A percentile compares a stretch with the other conserved stretches of the same genome.
phyloP scores from a whole-genome alignment of 2,329 filamentous ascomycete species.

The Aurifilum marmelostoma region DNA sequence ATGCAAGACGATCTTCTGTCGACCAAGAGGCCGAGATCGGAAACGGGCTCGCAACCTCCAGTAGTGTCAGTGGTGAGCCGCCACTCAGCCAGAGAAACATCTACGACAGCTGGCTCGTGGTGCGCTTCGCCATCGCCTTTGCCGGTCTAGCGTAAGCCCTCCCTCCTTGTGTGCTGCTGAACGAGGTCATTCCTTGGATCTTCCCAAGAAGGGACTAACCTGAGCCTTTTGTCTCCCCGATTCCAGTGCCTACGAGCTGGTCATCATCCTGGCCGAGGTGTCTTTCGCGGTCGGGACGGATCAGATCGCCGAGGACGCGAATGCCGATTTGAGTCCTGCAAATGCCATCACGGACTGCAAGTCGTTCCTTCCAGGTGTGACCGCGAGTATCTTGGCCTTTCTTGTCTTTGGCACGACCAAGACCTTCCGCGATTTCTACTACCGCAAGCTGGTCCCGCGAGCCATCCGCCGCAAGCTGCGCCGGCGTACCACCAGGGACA shows the following conservation, averaged over 20 bases:
- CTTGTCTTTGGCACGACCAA: conserved; percentile 48
- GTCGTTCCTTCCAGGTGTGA: conserved; percentile 44
- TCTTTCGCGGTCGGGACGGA: conserved; percentile 38
- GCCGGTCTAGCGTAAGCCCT: conserved; percentile 42
- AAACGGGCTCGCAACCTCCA: conserved; percentile 28
- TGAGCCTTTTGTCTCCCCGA: background rate
- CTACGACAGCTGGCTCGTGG: conserved; percentile 50
- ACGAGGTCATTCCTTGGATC: background rate
- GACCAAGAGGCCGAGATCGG: conserved; percentile 1
- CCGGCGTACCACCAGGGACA: conserved; percentile 2
- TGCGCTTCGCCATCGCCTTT: conserved; percentile 50
- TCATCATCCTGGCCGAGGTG: conserved; percentile 44
- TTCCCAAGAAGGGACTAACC: background rate
- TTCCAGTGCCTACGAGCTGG: conserved; percentile 41
- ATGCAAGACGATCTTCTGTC: conserved; percentile 33
- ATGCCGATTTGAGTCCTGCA: conserved; percentile 37
- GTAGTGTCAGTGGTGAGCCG: conserved; percentile 22
- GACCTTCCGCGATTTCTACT: conserved; percentile 39
- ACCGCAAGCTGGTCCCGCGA: conserved; percentile 32
- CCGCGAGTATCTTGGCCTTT: conserved; percentile 42
- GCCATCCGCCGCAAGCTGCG: conserved; percentile 25
- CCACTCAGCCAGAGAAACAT: conserved; percentile 37
- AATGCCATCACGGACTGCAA: conserved; percentile 39
- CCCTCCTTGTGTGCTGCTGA: background rate
- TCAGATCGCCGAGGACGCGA: conserved; percentile 35